phyloP scores from a whole-genome alignment of 306 rosid genomes.

The Dalbergia oliveri region DNA sequence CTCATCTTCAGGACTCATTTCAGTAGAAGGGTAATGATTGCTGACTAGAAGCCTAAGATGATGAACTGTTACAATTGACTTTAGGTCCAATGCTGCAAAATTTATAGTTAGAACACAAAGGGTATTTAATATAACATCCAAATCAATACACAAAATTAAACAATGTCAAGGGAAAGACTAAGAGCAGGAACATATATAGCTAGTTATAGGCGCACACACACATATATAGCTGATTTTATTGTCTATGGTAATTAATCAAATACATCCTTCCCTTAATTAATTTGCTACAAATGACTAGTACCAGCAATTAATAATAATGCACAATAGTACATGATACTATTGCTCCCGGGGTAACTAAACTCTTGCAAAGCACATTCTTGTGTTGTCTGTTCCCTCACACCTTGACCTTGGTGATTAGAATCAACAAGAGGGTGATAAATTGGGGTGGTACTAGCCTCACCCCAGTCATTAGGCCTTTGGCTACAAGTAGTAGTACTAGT shows the following conservation, averaged over 20 bases:
- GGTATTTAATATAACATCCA: constrained; percentile 18
- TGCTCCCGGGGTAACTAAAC: constrained; percentile 50
- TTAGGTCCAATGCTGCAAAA: constrained; percentile 13
- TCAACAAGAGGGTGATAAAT: constrained; percentile 50
- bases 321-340: constrained; percentile 45
- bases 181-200: background rate
- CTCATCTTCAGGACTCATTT: background rate
- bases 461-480: constrained; percentile 49
- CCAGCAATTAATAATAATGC: constrained; percentile 35
- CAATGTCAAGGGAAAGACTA: constrained; percentile 17
- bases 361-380: constrained; percentile 49
- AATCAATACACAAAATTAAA: constrained; percentile 19
- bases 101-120: constrained; percentile 20
- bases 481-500: constrained; percentile 22
- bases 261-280: constrained; percentile 21
- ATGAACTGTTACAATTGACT: background rate
- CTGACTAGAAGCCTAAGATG: too few relatives aligned
- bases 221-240: constrained; percentile 16
- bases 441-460: constrained; percentile 55
- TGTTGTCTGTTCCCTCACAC: constrained; percentile 38
- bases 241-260: constrained; percentile 34
- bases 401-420: constrained; percentile 49
- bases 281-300: constrained; percentile 31
- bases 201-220: background rate
- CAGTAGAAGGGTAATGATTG: background rate